Evolutionary conservation across 2,329 filamentous ascomycete species (phyloP), one percentile per base, ranked within the genome.

Genomic region (Cercospora brassicicola): DNA sequence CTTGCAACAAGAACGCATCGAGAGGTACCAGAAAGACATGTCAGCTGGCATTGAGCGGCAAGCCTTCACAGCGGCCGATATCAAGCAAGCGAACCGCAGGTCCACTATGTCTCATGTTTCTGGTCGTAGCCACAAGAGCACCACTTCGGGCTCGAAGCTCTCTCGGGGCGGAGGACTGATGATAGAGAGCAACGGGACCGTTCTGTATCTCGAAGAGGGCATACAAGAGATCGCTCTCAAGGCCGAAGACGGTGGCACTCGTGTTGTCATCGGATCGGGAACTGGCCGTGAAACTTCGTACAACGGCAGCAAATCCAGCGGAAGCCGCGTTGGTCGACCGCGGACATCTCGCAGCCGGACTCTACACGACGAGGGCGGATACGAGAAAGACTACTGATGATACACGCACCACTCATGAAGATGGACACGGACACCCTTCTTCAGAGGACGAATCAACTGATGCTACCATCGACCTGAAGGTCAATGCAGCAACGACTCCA

Each of bases 11-110:
- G 75, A 75, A 30, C 67, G 60, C n/a, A 67, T 72, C 15, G 75
- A 73, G 26, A 69, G 67, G n/a, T 76, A 78, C 36, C 75, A 76
- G 63, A 64, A 69, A n/a, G 62, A 66, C 8, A 66, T 71, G 45
- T 62, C 69, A 30, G 76, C 74, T 39, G 67, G 60, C 28, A 11
- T 66, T 11, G 69, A 70, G 28, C 62, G 67, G 1, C 62, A 72
- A 23, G 71, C 73, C 26, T 66, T 76, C n/a, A 77, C 74, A 10
- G 75, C 75, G 4, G 73, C 75, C 55, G 76, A 76, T 57, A 71
- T 78, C 63, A 72, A 73, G 48, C 69, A 69, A 23, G 67, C 71
- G 2, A 67, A 65, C 28, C 67, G 70, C 23, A 67, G 62, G 13
- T 62, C 69, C 53, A 64, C 67, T 2, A 51, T 51, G 53, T 72